Base-by-base conservation (phyloP, 371 early-diverging fungal genomes). In the Mortierella sp. region DNA sequence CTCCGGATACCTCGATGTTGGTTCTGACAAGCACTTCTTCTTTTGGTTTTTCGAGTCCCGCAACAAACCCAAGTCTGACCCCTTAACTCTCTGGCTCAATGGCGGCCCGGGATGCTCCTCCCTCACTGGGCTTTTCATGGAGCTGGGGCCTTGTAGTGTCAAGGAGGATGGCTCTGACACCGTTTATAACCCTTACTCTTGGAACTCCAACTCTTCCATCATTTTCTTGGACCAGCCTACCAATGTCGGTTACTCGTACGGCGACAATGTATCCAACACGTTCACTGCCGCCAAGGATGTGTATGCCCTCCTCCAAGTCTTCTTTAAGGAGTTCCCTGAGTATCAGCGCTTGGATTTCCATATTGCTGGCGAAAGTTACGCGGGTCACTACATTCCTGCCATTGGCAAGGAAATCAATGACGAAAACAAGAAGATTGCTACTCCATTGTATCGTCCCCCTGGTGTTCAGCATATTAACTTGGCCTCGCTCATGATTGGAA, bases 41-140 rank as follows among this genome's bases (percentile, higher is more conserved):
- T 96, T 95, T 83, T 95, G 95, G 95, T 93, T 95, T 86, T 96
- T 96, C 83, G 96, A 96, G 72, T 93, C 94, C 13, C 90, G 94
- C 58, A 85, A 86, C 66, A 83, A 91, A 10, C 94, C 95, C 22
- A 59, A 75, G 42, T 83, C 84, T 1, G 96, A 95, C 64, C 96
- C 96, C 2, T 70, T 95, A 58, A 89, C 95, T 17, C 87, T 95
- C 31, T 95, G 95, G 95, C 70, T 94, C 61, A 91, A 92, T 31
- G 96, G 96, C 26, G 97, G 96, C 13, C 96, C 96, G 15, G 97
- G 97, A 0, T 94, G 93, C 82, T 91, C 92, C 13, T 92, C 92
- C 7, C 82, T 91, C 58, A 93, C 94, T 32, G 96, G 96, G 35
- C 86, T 95, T 40, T 90, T 95, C 79, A 93, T 94, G 90, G 96